Percentiles rank a stretch among this genome's conserved stretches.
Evolutionary conservation across 352 stramenopile species (phyloP).

Genomic region (Phytophthora multivora): DNA sequence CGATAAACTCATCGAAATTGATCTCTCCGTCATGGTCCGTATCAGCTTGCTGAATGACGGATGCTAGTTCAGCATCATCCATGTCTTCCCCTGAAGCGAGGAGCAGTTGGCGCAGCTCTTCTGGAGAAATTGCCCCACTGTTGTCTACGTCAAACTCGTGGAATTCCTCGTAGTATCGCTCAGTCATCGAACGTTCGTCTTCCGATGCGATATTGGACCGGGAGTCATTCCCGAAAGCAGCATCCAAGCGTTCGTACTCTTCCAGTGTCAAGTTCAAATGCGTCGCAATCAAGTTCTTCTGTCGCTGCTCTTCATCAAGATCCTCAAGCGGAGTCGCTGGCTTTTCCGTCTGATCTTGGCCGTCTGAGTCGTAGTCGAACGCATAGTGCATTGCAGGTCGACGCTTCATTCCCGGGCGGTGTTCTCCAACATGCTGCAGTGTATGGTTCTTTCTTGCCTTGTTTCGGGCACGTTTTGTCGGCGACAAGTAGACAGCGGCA

Average conservation of each 20-base stretch:
- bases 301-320: constrained; percentile 52
- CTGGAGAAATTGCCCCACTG: constrained; percentile 76
- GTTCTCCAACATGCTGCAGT: constrained; percentile 3
- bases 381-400: constrained; percentile 31
- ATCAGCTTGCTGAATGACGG: constrained; percentile 70
- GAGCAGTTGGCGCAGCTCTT: constrained; percentile 66
- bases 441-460: constrained; percentile 26
- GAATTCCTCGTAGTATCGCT: constrained; percentile 66
- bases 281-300: constrained; percentile 52
- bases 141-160: constrained; percentile 78
- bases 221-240: constrained; percentile 46
- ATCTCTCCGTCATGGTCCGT: constrained; percentile 77
- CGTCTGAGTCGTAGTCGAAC: constrained; percentile 44
- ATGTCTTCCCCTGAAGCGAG: constrained; percentile 69
- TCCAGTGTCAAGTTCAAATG: constrained; percentile 73
- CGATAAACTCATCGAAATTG: constrained; percentile 81
- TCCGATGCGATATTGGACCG: constrained; percentile 9
- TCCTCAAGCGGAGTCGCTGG: constrained; percentile 38
- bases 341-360: constrained; percentile 3
- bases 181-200: constrained; percentile 37
- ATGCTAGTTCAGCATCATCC: constrained; percentile 74
- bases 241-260: constrained; percentile 72
- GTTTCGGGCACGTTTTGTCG: constrained; percentile 3
- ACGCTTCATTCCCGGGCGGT: constrained; percentile 9
- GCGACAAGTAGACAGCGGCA: constrained; percentile 15